phyloP scores from a whole-genome alignment of 2,329 filamentous ascomycete genomes.

The Microdochium paspali region DNA sequence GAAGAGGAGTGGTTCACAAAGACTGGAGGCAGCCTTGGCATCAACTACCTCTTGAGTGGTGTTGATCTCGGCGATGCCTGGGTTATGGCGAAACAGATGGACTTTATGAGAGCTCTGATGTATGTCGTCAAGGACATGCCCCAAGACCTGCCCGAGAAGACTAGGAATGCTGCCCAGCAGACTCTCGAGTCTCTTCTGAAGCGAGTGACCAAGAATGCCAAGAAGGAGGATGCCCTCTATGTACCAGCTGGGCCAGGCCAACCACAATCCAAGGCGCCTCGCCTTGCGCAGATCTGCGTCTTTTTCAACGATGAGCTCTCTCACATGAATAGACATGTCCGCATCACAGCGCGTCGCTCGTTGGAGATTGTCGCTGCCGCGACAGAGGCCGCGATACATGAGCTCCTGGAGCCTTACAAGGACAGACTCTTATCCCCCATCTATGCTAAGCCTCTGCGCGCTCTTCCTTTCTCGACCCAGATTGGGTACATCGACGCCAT shows the following conservation, averaged over 20 bases:
- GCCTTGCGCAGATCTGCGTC: slow-evolving; percentile 69
- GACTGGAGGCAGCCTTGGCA: slow-evolving; percentile 82
- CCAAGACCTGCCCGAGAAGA: slow-evolving; percentile 83
- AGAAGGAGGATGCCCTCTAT: slow-evolving; percentile 64
- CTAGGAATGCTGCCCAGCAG: slow-evolving; percentile 70
- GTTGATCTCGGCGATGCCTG: slow-evolving; percentile 77
- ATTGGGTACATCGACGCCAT: slow-evolving; percentile 98
- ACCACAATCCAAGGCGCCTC: slow-evolving; percentile 39
- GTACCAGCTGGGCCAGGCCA: slow-evolving; percentile 28
- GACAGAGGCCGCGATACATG: slow-evolving; percentile 70
- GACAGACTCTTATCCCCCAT: slow-evolving; percentile 85
- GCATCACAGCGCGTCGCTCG: slow-evolving; percentile 73
- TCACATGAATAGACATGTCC: slow-evolving; percentile 93
- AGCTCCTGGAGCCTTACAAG: slow-evolving; percentile 82
- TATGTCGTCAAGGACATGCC: slow-evolving; percentile 99
- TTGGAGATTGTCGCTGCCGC: slow-evolving; percentile 75
- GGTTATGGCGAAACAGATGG: slow-evolving; percentile 72
- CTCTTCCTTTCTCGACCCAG: slow-evolving; percentile 86
- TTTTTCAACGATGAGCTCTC: slow-evolving; percentile 82
- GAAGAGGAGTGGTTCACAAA: slow-evolving; percentile 99
- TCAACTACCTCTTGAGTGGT: slow-evolving; percentile 77
- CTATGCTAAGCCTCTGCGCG: slow-evolving; percentile 88
- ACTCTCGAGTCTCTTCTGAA: slow-evolving; percentile 73
- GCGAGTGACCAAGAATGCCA: slow-evolving; percentile 68
- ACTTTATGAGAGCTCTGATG: slow-evolving; percentile 84